Evolutionary conservation across 2,329 filamentous ascomycete species (phyloP).

Genomic region (Clonostachys byssicola): DNA sequence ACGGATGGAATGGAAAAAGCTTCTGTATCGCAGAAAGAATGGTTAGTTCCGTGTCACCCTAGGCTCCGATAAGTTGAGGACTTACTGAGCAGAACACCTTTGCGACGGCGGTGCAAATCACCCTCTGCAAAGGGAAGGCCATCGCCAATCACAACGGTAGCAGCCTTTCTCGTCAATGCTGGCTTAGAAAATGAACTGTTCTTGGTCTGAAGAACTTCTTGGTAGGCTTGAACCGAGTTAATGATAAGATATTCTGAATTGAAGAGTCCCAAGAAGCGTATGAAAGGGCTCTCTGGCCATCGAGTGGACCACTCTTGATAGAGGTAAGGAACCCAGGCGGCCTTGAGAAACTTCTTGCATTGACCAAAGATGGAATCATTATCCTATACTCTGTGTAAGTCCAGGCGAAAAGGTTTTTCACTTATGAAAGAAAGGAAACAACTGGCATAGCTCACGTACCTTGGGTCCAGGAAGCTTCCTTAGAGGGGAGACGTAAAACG

Average conservation of each 20-base stretch:
- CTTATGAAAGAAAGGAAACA: background rate
- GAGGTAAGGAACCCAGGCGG: slow-evolving; percentile 17
- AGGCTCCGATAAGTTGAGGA: background rate
- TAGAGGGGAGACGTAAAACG: slow-evolving; percentile 34
- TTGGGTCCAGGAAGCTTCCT: slow-evolving; percentile 37
- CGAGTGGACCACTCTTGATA: slow-evolving; percentile 12
- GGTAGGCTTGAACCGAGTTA: slow-evolving; percentile 8
- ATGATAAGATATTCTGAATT: slow-evolving; percentile 9
- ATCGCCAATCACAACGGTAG: slow-evolving; percentile 16
- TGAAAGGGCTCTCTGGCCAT: slow-evolving; percentile 8
- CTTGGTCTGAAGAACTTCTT: slow-evolving; percentile 16
- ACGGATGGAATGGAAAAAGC: slow-evolving; percentile 23
- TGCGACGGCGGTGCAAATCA: slow-evolving; percentile 23
- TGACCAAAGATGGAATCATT: slow-evolving; percentile 34
- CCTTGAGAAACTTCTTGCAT: slow-evolving; percentile 19
- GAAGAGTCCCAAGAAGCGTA: slow-evolving; percentile 9
- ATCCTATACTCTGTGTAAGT: slow-evolving; percentile 10
- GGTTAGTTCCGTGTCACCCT: background rate
- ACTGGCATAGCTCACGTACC: slow-evolving; percentile 13
- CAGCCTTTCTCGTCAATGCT: slow-evolving; percentile 13
- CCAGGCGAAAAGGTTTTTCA: background rate
- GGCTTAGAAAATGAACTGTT: slow-evolving; percentile 17
- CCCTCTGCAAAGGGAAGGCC: slow-evolving; percentile 28
- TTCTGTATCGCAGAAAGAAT: slow-evolving; percentile 4
- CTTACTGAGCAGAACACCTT: slow-evolving; percentile 23